A percentile compares a stretch with the other conserved stretches of the same genome.
phyloP scores from a whole-genome alignment of 129 eudicot genomes.

The Arctium lappa region DNA sequence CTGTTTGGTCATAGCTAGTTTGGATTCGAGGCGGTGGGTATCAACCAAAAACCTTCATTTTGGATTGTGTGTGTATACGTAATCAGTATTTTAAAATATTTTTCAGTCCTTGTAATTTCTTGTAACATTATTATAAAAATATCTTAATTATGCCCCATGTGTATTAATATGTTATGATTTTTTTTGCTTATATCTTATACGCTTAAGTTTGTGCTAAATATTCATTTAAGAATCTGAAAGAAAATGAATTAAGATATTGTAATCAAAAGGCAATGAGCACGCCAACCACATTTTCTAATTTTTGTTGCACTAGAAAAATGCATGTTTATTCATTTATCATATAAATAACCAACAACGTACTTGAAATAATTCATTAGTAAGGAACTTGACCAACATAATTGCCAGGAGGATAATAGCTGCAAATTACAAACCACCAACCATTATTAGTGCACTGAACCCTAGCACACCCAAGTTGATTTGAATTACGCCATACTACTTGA shows the following conservation, averaged over 20 bases:
- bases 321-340: neutral
- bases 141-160: too few species aligned
- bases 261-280: neutral
- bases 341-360: neutral
- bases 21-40: too few species aligned
- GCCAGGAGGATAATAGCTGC: constrained; percentile 5
- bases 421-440: constrained; percentile 16
- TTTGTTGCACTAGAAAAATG: neutral
- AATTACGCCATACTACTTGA: constrained; percentile 28
- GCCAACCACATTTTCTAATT: neutral
- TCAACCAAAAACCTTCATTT: too few species aligned
- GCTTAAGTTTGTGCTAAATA: too few species aligned
- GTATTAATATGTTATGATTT: too few species aligned
- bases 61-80: too few species aligned
- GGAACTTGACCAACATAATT: neutral
- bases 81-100: too few species aligned
- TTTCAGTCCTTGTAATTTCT: too few species aligned
- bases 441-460: constrained; percentile 17
- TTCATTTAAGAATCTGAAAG: too few species aligned
- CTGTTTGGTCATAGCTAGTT: too few species aligned
- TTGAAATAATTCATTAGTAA: neutral
- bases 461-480: constrained; percentile 28
- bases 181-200: too few species aligned
- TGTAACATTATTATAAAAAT: too few species aligned
- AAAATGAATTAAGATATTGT: neutral